Evolutionary conservation across 148 eudicot species (phyloP).

Genomic region (Mesembryanthemum crystallinum): DNA sequence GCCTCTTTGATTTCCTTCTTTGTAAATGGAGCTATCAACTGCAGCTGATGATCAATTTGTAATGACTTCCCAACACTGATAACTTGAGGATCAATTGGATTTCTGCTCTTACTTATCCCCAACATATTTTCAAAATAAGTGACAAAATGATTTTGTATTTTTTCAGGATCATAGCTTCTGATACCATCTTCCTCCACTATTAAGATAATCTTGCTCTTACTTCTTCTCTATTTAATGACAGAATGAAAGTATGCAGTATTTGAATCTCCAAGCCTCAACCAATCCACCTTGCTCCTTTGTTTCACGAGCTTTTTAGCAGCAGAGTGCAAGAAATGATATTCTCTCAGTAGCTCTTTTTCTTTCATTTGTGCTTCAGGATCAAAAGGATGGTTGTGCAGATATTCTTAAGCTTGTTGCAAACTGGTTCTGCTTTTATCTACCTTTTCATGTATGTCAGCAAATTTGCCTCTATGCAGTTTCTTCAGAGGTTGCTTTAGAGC

Average conservation of each 20-base stretch:
- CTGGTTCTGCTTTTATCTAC: neutral
- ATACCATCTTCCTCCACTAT: no score
- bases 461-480: neutral
- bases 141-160: no score
- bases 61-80: neutral
- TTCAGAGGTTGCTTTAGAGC: neutral
- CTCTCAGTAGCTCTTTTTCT: neutral
- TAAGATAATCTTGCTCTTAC: no score
- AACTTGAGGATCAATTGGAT: neutral
- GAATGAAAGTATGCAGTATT: no score
- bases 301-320: no score
- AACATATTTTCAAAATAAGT: no score
- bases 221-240: no score
- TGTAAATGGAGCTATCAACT: neutral
- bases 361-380: neutral
- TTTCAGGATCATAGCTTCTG: no score
- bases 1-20: neutral
- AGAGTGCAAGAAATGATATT: neutral
- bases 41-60: neutral
- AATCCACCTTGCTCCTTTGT: no score
- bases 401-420: neutral
- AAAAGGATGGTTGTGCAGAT: neutral
- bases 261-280: no score
- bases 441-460: neutral
- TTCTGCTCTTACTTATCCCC: neutral